These are phyloP conservation scores for Persicaria maculosa DNA, from an alignment of 148 eudicot genomes.

Conservation along the genomic window DNA sequence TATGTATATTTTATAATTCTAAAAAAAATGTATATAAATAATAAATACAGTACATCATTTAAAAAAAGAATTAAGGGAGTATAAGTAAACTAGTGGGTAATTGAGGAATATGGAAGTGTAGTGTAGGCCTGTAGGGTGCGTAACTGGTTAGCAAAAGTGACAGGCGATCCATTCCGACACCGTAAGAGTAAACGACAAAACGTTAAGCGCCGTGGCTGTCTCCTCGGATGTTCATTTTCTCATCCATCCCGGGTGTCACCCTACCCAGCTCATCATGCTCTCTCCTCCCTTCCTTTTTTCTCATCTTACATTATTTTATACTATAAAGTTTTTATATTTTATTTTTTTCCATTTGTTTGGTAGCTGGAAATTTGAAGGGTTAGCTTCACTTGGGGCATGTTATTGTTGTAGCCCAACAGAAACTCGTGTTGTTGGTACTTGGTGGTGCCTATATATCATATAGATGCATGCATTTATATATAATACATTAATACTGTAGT, in stretches of 20 bases:
- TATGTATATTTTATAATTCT: too few species aligned
- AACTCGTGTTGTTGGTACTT: not conserved
- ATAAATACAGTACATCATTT: too few species aligned
- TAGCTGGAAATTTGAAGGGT: too few species aligned
- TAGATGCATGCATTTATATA: too few species aligned
- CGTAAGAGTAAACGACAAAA: conserved; percentile 7
- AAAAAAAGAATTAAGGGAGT: too few species aligned
- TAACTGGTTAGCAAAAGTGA: not conserved
- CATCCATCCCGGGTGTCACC: not conserved
- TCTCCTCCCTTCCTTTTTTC: conserved; percentile 8
- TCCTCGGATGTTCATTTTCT: not conserved
- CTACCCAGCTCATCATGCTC: conserved; percentile 3
- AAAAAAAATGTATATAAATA: too few species aligned
- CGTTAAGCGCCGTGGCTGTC: conserved; percentile 2
- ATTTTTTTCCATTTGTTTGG: not conserved
- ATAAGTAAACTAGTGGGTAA: too few species aligned
- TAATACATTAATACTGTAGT: too few species aligned
- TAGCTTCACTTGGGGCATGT: not conserved
- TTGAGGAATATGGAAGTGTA: too few species aligned
- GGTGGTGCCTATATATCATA: not conserved
- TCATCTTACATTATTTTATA: too few species aligned
- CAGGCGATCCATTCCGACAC: not conserved
- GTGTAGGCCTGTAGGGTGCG: not conserved
- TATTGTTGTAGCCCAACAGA: not conserved
- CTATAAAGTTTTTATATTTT: not conserved